phyloP scores from a whole-genome alignment of 768 basidiomycete species.

The Podaxis rugospora region DNA sequence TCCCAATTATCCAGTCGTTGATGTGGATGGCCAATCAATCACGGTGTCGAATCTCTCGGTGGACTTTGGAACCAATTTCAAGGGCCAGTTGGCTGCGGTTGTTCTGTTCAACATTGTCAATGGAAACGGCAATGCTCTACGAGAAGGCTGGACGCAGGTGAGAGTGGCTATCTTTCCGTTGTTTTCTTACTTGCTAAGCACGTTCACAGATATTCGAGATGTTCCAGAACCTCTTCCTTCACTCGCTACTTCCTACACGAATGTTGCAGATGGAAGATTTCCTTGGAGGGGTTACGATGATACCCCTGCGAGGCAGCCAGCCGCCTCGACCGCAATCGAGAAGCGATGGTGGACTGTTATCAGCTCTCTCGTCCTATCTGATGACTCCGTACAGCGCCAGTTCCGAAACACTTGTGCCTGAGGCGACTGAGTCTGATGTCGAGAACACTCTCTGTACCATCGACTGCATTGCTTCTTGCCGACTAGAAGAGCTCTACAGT shows the following conservation, averaged over 20 bases:
- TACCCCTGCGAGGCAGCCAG: constrained; percentile 78
- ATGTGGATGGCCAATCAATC: constrained; percentile 84
- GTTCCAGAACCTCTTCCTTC: constrained; percentile 93
- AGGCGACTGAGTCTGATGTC: constrained; percentile 87
- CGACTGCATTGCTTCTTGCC: constrained; percentile 92
- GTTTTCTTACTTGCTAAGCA: constrained; percentile 5
- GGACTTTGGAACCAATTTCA: constrained; percentile 92
- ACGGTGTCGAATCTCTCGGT: constrained; percentile 92
- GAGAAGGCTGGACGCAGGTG: constrained; percentile 94
- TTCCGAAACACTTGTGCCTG: constrained; percentile 72
- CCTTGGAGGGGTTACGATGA: constrained; percentile 89
- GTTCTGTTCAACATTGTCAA: constrained; percentile 98
- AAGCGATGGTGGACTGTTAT: constrained; percentile 88
- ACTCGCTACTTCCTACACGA: constrained; percentile 83
- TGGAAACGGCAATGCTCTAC: constrained; percentile 88
- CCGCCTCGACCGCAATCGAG: constrained; percentile 58
- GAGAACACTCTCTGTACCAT: constrained; percentile 94
- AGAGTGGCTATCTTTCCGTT: constrained; percentile 12
- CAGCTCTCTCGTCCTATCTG: constrained; percentile 91
- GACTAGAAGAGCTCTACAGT: constrained; percentile 88
- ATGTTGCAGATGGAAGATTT: constrained; percentile 99
- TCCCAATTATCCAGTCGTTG: constrained; percentile 83
- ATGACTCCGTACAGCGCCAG: constrained; percentile 88
- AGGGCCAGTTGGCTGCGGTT: constrained; percentile 93
- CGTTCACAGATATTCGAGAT: constrained; percentile 86